Evolutionary conservation across 1,139 yeast genomes (phyloP).

Genomic region (Hansenula lynferdii): DNA sequence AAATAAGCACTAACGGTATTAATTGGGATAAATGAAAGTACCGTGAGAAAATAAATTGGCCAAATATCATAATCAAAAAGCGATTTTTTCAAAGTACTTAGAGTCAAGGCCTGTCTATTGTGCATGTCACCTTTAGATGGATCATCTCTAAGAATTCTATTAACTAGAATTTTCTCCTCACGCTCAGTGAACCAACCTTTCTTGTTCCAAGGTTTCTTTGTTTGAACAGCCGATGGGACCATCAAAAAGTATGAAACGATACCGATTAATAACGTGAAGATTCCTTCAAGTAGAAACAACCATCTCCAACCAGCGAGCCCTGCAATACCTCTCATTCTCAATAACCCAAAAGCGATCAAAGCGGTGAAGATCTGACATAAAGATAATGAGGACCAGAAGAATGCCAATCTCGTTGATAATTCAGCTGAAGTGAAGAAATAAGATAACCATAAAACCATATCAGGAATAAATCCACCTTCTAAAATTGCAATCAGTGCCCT

Average conservation of each 20-base stretch:
- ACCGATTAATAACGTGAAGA: constrained; percentile 52
- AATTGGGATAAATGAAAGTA: constrained; percentile 38
- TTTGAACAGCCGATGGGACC: constrained; percentile 57
- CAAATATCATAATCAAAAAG: constrained; percentile 50
- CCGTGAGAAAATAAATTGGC: constrained; percentile 53
- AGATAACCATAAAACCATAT: constrained; percentile 44
- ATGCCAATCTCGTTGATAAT: constrained; percentile 41
- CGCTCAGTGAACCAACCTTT: constrained; percentile 62
- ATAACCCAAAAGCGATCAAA: constrained; percentile 39
- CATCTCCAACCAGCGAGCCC: constrained; percentile 52
- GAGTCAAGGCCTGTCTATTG: constrained; percentile 49
- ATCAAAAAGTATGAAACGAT: constrained; percentile 45
- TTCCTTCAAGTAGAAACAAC: constrained; percentile 62
- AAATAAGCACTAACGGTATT: constrained; percentile 42
- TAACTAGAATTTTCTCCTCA: constrained; percentile 59
- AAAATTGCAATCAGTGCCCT: constrained; percentile 41
- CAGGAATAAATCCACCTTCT: constrained; percentile 54
- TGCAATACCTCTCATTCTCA: constrained; percentile 33
- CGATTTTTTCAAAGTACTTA: constrained; percentile 33
- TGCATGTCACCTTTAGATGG: constrained; percentile 69
- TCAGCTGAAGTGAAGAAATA: constrained; percentile 47
- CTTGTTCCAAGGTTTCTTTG: constrained; percentile 43
- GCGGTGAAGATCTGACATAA: constrained; percentile 26
- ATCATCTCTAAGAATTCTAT: constrained; percentile 60
- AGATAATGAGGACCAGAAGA: constrained; percentile 37